Evolutionary conservation across 2,329 filamentous ascomycete genomes (phyloP).

Genomic region (Xylaria sp.): DNA sequence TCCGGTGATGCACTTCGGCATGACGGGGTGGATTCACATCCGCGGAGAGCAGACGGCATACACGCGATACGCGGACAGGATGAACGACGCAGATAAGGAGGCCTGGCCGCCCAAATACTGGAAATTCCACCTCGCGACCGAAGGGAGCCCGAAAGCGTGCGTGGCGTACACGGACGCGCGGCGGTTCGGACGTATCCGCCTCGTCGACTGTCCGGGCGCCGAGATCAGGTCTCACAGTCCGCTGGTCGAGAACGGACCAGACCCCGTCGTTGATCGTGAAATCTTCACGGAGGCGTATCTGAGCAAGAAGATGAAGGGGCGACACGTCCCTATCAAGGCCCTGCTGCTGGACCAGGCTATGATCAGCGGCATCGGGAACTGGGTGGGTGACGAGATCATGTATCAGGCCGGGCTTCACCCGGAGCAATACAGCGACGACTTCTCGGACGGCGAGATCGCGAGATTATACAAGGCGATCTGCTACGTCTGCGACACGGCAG

Average conservation of each 20-base stretch:
- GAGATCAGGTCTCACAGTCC: slow-evolving; percentile 81
- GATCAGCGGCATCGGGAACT: slow-evolving; percentile 94
- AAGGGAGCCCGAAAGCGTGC: slow-evolving; percentile 51
- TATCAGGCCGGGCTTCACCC: slow-evolving; percentile 91
- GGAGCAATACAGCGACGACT: slow-evolving; percentile 89
- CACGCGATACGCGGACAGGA: slow-evolving; percentile 82
- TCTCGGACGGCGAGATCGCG: slow-evolving; percentile 75
- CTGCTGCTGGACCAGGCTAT: slow-evolving; percentile 87
- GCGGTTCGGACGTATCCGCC: slow-evolving; percentile 79
- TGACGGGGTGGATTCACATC: slow-evolving; percentile 89
- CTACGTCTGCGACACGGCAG: slow-evolving; percentile 81
- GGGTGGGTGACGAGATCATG: slow-evolving; percentile 94
- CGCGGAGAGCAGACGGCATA: slow-evolving; percentile 80
- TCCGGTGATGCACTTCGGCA: slow-evolving; percentile 87
- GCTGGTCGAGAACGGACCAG: slow-evolving; percentile 90
- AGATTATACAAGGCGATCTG: slow-evolving; percentile 77
- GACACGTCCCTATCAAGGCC: slow-evolving; percentile 89
- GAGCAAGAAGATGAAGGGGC: slow-evolving; percentile 72
- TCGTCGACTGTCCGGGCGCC: slow-evolving; percentile 81
- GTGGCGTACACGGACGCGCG: slow-evolving; percentile 86
- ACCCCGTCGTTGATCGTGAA: slow-evolving; percentile 85
- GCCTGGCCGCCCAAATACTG: slow-evolving; percentile 89
- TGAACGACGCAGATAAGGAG: slow-evolving; percentile 67
- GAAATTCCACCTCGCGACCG: slow-evolving; percentile 82
- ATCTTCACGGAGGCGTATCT: slow-evolving; percentile 82